Conservation (phyloP, 2,329 filamentous ascomycete genomes). For the Davidsoniella virescens region DNA sequence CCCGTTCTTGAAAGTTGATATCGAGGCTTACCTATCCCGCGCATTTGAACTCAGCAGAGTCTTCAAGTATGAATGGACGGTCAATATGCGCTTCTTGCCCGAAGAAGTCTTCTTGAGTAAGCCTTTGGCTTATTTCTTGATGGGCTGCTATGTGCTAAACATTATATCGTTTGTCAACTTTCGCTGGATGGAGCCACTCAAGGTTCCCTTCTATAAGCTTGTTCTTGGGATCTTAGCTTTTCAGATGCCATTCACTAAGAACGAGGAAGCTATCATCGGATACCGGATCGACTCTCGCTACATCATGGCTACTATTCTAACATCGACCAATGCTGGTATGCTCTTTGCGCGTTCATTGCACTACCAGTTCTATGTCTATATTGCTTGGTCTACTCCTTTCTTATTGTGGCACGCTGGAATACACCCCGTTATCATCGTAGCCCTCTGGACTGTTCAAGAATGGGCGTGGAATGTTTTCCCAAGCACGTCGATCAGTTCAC, state of each 20-base stretch:
- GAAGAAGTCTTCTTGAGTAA: conserved; percentile 61
- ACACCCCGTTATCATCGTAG: conserved; percentile 49
- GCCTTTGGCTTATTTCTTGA: conserved; percentile 49
- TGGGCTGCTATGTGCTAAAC: conserved; percentile 48
- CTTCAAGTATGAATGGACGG: conserved; percentile 96
- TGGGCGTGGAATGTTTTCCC: conserved; percentile 92
- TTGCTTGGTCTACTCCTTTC: conserved; percentile 78
- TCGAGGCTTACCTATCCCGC: conserved; percentile 55
- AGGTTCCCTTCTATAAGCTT: conserved; percentile 40
- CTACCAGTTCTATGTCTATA: conserved; percentile 90
- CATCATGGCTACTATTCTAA: conserved; percentile 60
- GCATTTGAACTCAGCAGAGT: conserved; percentile 84
- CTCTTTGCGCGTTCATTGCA: conserved; percentile 78
- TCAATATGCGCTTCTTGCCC: conserved; percentile 94
- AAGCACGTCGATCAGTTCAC: conserved; percentile 44
- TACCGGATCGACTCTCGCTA: conserved; percentile 51
- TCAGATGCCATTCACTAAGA: conserved; percentile 28
- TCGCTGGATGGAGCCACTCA: conserved; percentile 57
- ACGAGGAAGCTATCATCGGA: conserved; percentile 41
- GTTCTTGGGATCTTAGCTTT: conserved; percentile 26
- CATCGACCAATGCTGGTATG: conserved; percentile 62
- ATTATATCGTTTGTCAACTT: conserved; percentile 48
- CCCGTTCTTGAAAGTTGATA: conserved; percentile 54
- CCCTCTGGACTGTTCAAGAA: conserved; percentile 64
- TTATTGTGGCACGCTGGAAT: conserved; percentile 65